A percentile compares a stretch with the other conserved stretches of the same genome.
Evolutionary conservation across 2,329 filamentous ascomycete species (phyloP).

Genomic region (Colletotrichum orbiculare): DNA sequence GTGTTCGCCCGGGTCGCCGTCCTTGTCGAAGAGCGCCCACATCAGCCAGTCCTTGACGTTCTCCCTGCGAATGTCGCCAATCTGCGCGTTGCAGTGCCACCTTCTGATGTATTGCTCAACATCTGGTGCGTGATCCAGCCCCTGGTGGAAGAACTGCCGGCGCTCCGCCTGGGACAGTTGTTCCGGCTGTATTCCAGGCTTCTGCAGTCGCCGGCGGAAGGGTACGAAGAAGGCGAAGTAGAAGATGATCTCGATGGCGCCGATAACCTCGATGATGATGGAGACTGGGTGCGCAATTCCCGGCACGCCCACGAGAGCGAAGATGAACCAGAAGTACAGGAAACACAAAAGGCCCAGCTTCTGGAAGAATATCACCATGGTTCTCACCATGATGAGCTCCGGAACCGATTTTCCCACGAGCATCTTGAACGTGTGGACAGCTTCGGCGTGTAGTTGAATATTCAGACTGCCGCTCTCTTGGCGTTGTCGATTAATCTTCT

Average conservation of each 20-base stretch:
- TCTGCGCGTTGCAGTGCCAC: conserved; percentile 74
- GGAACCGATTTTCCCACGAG: conserved; percentile 31
- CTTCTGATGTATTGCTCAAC: conserved; percentile 66
- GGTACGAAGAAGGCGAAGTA: conserved; percentile 55
- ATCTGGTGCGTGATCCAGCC: conserved; percentile 65
- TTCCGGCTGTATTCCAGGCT: conserved; percentile 52
- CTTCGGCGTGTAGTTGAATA: too few relatives aligned
- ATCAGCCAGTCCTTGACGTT: conserved; percentile 74
- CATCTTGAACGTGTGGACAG: conserved; percentile 2
- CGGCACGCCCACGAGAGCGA: conserved; percentile 37
- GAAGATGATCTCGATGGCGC: conserved; percentile 54
- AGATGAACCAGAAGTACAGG: conserved; percentile 38
- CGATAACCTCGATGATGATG: conserved; percentile 39
- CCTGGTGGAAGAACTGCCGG: conserved; percentile 65
- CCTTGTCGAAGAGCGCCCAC: conserved; percentile 73
- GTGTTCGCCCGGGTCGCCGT: conserved; percentile 51
- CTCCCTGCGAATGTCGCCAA: conserved; percentile 69
- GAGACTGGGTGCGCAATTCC: conserved; percentile 41
- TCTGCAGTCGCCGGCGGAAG: conserved; percentile 51
- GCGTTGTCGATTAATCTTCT: not conserved
- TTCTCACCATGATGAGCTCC: conserved; percentile 33
- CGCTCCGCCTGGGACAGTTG: conserved; percentile 59
- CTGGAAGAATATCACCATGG: conserved; percentile 29
- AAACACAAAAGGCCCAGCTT: conserved; percentile 36
- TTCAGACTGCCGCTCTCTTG: not conserved